Evolutionary conservation across 495 filamentous ascomycete genomes (phyloP).

Genomic region (Echria macrotheca): DNA sequence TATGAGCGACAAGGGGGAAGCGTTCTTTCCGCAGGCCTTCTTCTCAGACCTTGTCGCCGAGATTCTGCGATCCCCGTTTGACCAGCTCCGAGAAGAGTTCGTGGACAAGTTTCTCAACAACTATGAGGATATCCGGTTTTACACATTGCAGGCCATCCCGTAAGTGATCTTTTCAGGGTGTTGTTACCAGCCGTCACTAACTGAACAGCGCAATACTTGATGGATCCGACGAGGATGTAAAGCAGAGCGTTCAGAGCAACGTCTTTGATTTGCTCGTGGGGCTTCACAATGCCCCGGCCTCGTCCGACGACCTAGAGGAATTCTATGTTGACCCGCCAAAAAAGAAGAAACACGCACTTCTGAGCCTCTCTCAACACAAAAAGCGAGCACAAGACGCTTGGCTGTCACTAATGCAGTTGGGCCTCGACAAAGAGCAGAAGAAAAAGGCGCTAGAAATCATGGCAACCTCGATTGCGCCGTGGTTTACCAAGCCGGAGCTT

Average conservation of each 20-base stretch:
- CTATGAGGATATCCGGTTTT: constrained; percentile 81
- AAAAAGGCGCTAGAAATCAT: constrained; percentile 73
- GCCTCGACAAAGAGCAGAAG: constrained; percentile 62
- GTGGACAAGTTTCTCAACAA: constrained; percentile 67
- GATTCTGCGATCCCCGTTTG: constrained; percentile 53
- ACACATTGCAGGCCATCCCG: constrained; percentile 66
- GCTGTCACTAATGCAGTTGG: constrained; percentile 67
- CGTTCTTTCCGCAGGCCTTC: constrained; percentile 56
- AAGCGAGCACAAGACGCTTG: constrained; percentile 77
- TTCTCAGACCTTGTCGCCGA: constrained; percentile 58
- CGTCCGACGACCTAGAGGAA: constrained; percentile 57
- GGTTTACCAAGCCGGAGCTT: constrained; percentile 77
- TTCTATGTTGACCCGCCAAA: constrained; percentile 55
- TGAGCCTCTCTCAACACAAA: constrained; percentile 58
- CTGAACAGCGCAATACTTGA: constrained; percentile 33
- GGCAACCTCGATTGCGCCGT: constrained; percentile 71
- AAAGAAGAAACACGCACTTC: constrained; percentile 47
- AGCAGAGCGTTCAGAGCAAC: constrained; percentile 37
- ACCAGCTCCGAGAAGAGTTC: constrained; percentile 62
- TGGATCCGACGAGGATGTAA: constrained; percentile 37
- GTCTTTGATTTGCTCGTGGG: constrained; percentile 59
- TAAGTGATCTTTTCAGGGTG: constrained; percentile 40
- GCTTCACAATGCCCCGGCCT: constrained; percentile 57
- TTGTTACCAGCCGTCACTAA: constrained; percentile 10
- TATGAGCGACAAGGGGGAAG: constrained; percentile 53